Percentiles rank a stretch among this genome's conserved stretches.
phyloP scores from a whole-genome alignment of 805 yeast species.

The Zygoascus biomembranicola region DNA sequence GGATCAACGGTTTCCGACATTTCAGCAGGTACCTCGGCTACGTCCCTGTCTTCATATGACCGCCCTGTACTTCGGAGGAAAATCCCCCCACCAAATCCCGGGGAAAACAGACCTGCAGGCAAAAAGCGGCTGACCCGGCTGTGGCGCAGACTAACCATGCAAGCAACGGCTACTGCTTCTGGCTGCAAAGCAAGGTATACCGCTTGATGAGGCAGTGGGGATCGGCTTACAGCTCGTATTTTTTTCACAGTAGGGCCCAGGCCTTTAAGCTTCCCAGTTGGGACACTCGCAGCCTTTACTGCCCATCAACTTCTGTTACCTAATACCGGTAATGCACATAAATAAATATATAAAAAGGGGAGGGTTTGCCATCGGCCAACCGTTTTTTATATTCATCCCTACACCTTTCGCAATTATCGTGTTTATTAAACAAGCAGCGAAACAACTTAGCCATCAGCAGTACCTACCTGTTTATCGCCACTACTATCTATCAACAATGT shows the following conservation, averaged over 20 bases:
- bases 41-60: too few relatives aligned
- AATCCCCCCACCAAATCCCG: too few relatives aligned
- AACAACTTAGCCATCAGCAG: background rate
- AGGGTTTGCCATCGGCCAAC: background rate
- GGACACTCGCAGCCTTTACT: background rate
- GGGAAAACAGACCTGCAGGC: too few relatives aligned
- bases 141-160: too few relatives aligned
- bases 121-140: too few relatives aligned
- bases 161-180: background rate
- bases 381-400: too few relatives aligned
- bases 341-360: background rate
- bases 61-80: too few relatives aligned
- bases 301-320: too few relatives aligned
- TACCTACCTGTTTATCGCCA: background rate
- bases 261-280: background rate
- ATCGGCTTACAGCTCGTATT: background rate
- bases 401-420: too few relatives aligned
- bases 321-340: background rate
- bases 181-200: background rate
- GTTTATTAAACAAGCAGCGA: too few relatives aligned
- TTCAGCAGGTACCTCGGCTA: too few relatives aligned
- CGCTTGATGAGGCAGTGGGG: background rate
- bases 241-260: background rate
- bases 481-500: constrained; percentile 7
- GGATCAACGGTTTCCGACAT: background rate